Percentiles rank a stretch among this genome's conserved stretches.
These are phyloP conservation scores for Cardamine chenopodiifolia DNA, from an alignment of 345 rosid species.

Conservation along the genomic window DNA sequence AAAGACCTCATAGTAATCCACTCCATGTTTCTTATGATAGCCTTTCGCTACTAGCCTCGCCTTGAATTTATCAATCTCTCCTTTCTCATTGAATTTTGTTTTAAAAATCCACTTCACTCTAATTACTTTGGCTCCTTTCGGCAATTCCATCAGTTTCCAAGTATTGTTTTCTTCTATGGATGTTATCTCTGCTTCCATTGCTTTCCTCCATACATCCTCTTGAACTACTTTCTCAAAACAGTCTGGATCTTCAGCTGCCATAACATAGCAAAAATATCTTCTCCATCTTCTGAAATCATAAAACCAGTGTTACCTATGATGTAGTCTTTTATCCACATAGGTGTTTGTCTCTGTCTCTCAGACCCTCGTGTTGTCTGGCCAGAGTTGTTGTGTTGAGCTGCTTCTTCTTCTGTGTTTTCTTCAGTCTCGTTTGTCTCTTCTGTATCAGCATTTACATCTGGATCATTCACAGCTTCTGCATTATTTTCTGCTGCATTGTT, in stretches of 20 bases:
- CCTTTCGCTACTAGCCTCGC: background rate
- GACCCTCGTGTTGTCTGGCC: too few relatives aligned
- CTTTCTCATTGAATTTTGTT: background rate
- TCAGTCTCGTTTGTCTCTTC: too few relatives aligned
- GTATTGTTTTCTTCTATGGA: background rate
- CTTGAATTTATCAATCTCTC: background rate
- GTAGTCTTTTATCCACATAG: background rate
- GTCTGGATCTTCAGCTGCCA: background rate
- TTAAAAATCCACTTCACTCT: background rate
- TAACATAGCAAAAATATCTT: background rate
- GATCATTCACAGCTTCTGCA: too few relatives aligned
- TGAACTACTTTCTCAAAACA: background rate
- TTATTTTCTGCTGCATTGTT: too few relatives aligned
- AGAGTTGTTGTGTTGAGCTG: too few relatives aligned
- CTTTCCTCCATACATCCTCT: background rate
- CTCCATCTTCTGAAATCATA: background rate
- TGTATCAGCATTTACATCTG: too few relatives aligned
- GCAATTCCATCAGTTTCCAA: background rate
- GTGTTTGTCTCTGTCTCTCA: background rate
- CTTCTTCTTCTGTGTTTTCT: too few relatives aligned
- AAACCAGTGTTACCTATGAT: accelerated
- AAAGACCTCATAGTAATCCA: background rate
- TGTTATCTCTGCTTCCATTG: background rate
- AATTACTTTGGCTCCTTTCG: background rate
- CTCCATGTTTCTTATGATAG: background rate